phyloP scores from a whole-genome alignment of 2,329 filamentous ascomycete species.

The Claviceps pazoutovae region DNA sequence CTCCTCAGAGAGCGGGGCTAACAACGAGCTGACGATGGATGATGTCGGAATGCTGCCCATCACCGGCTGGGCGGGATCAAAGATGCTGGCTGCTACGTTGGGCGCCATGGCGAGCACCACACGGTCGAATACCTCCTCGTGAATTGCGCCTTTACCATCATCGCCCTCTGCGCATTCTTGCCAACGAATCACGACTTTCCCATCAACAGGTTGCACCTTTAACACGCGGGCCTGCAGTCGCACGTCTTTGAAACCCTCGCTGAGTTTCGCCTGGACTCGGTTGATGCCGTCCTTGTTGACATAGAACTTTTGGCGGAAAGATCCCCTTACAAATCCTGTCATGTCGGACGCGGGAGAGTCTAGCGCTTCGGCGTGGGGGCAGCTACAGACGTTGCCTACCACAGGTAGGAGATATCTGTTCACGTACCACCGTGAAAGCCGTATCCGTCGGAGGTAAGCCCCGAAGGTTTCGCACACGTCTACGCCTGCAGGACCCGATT shows the following conservation, averaged over 20 bases:
- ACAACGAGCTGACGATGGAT: constrained; percentile 33
- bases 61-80: constrained; percentile 23
- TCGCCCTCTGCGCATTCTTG: constrained; percentile 8
- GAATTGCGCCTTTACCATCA: constrained; percentile 3
- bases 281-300: constrained; percentile 35
- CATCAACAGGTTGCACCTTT: constrained; percentile 15
- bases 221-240: constrained; percentile 26
- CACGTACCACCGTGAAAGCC: constrained; percentile 32
- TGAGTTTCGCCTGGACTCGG: constrained; percentile 33
- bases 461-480: neutral
- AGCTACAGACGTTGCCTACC: constrained; percentile 40
- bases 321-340: constrained; percentile 33
- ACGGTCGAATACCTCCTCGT: constrained; percentile 31
- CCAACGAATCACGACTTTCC: constrained; percentile 22
- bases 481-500: neutral
- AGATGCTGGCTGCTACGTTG: constrained; percentile 35
- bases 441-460: constrained; percentile 33
- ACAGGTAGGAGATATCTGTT: constrained; percentile 39
- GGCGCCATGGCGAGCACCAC: constrained; percentile 42
- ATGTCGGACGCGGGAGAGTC: constrained; percentile 39
- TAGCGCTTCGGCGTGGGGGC: constrained; percentile 34
- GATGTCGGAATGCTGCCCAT: constrained; percentile 33
- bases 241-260: constrained; percentile 23
- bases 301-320: constrained; percentile 34
- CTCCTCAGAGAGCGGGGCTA: constrained; percentile 8